Percentiles rank a stretch among this genome's conserved stretches.
phyloP scores from a whole-genome alignment of 257 asterid species.

The Solanum corneliomulleri region DNA sequence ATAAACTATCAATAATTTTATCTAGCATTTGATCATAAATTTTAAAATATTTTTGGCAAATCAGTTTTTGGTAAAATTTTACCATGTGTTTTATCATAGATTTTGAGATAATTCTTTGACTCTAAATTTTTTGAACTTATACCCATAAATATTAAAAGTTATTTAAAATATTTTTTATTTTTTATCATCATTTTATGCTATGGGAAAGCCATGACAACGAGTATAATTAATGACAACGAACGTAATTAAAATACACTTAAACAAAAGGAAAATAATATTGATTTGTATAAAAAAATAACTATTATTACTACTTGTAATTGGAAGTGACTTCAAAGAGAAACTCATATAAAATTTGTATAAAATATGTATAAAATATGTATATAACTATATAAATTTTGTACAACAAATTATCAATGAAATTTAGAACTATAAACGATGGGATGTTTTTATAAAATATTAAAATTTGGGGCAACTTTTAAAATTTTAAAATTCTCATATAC shows the following conservation, averaged over 20 bases:
- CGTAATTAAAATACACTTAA: background rate
- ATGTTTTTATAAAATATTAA: too few species aligned
- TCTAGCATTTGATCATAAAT: background rate
- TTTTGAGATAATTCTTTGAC: background rate
- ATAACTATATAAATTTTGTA: too few species aligned
- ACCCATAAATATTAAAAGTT: background rate
- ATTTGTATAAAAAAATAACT: background rate
- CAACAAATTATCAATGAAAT: background rate
- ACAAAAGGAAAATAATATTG: background rate
- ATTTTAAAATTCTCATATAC: background rate
- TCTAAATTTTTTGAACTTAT: too few species aligned
- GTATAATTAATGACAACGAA: too few species aligned
- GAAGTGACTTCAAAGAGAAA: background rate
- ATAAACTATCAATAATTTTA: background rate
- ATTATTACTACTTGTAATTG: background rate
- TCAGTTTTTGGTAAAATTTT: too few species aligned
- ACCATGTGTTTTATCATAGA: background rate
- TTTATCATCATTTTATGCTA: background rate
- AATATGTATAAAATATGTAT: background rate
- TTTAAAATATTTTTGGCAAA: background rate
- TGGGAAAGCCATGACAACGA: background rate
- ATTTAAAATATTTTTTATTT: too few species aligned
- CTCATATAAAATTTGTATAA: background rate
- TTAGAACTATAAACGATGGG: background rate
- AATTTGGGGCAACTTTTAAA: background rate